Evolutionary conservation across 768 basidiomycete species (phyloP).

Genomic region (Lactifluus hygrophoroides): DNA sequence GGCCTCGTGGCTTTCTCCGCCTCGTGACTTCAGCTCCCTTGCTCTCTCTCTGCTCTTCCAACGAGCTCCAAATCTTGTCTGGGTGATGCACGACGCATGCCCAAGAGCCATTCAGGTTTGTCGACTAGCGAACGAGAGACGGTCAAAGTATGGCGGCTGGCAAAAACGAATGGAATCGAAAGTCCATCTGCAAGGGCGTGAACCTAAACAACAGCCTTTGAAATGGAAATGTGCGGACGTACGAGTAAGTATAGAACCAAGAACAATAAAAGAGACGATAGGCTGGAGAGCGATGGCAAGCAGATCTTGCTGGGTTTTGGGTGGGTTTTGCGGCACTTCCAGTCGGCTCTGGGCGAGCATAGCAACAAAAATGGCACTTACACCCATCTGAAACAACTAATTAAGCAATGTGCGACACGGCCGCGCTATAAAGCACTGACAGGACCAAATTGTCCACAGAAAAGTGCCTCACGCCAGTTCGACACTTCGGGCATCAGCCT

Average conservation of each 20-base stretch:
- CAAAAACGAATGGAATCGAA: slow-evolving; percentile 45
- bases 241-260: slow-evolving; percentile 82
- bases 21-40: no score
- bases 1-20: no score
- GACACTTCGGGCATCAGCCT: slow-evolving; percentile 80
- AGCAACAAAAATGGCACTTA: slow-evolving; percentile 83
- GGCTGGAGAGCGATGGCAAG: slow-evolving; percentile 70
- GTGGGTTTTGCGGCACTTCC: slow-evolving; percentile 48
- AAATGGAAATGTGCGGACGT: slow-evolving; percentile 8
- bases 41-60: no score
- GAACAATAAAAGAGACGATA: slow-evolving; percentile 80
- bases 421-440: slow-evolving; percentile 16
- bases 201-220: background rate
- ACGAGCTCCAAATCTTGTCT: no score
- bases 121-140: slow-evolving; percentile 1
- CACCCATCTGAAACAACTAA: slow-evolving; percentile 61
- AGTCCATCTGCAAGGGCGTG: slow-evolving; percentile 34
- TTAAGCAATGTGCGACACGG: background rate
- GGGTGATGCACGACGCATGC: slow-evolving; percentile 15
- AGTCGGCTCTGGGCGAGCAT: slow-evolving; percentile 59
- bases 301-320: slow-evolving; percentile 58
- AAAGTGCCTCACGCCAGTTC: slow-evolving; percentile 79
- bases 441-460: slow-evolving; percentile 84
- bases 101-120: slow-evolving; percentile 18
- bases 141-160: slow-evolving; percentile 17